Evolutionary conservation across 345 rosid genomes (phyloP), one percentile per base, ranked within the genome.

Genomic region (Lepidium aucheri): DNA sequence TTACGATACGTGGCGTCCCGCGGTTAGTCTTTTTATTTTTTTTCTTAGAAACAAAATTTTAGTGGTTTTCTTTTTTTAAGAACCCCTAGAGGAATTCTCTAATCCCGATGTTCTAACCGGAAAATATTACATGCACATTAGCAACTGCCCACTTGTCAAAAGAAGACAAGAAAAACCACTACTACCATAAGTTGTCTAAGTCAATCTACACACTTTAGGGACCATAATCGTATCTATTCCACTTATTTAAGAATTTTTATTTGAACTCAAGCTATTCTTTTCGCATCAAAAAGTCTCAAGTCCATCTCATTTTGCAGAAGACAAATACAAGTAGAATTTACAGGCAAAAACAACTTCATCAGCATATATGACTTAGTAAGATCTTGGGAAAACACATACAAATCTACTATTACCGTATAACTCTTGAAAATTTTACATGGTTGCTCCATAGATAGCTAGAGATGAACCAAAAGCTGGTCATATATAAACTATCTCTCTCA

Each of bases 141-240:
- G 50, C 76, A 57, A 50, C 53, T 9, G 40, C 53, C 76, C 60
- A 72, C 71, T 72, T 65, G 70, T 49, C 39, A 40, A 57, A 72
- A 72, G 61, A 72, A 2, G 76, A 57, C 54, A 57, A 65, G 39
- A 32, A 49, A 18, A 47, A 30, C 53, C 64, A 54, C 69, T 39
- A 42, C 39, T 61, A 32, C 60, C 54, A 57, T 16, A 32, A 20
- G 22, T 65, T 65, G 61, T 58, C 54, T 44, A 58, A 33, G 60
- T 65, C 76, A 72, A 57, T 42, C 9, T 16, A 58, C 28, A 8
- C 60, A 62, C 33, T 26, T 53, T 53, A 35, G 4, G 45, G 32
- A 43, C 24, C 34, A 63, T 63, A 14, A 47, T 56, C 33, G 7
- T 47, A 36, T 57, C 9, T 41, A 15, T 14, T 38, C 3, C 34